Evolutionary conservation across 768 basidiomycete species (phyloP).

Genomic region (Serendipita vermifera): DNA sequence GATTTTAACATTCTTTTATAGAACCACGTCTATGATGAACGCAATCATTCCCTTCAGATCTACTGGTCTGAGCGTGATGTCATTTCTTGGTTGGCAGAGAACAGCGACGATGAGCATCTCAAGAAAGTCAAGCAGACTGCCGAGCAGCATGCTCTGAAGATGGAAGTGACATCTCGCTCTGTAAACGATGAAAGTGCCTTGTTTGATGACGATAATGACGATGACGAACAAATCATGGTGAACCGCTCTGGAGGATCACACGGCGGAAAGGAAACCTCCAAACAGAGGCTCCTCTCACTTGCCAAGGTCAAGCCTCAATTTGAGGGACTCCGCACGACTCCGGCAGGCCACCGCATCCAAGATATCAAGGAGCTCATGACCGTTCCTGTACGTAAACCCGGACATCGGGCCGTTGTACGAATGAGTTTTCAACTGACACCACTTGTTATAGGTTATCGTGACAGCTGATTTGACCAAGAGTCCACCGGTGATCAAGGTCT

Average conservation of each 20-base stretch:
- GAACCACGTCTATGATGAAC: conserved; percentile 96
- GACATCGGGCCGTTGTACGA: not conserved
- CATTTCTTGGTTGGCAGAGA: conserved; percentile 87
- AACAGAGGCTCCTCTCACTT: conserved; percentile 65
- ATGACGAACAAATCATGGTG: conserved; percentile 72
- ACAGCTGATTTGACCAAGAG: conserved; percentile 92
- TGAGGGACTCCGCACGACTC: conserved; percentile 62
- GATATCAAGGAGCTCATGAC: conserved; percentile 89
- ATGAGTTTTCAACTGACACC: conserved; percentile 11
- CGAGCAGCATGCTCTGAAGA: conserved; percentile 80
- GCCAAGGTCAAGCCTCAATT: conserved; percentile 66
- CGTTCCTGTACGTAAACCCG: conserved; percentile 55
- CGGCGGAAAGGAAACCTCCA: conserved; percentile 46
- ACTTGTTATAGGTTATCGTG: conserved; percentile 60
- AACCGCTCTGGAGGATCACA: conserved; percentile 36
- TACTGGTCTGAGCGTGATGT: conserved; percentile 96
- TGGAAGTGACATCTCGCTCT: conserved; percentile 78
- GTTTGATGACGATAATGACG: conserved; percentile 77
- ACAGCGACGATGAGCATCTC: conserved; percentile 90
- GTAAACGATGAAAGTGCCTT: conserved; percentile 78
- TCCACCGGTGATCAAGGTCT: conserved; percentile 93
- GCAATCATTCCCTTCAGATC: conserved; percentile 79
- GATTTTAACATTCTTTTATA: conserved; percentile 25
- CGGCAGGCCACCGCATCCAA: conserved; percentile 85
- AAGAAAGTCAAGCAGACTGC: conserved; percentile 89